These are phyloP conservation scores for Ilyonectria sp. DNA, from an alignment of 2,329 filamentous ascomycete genomes.

Conservation along the genomic window DNA sequence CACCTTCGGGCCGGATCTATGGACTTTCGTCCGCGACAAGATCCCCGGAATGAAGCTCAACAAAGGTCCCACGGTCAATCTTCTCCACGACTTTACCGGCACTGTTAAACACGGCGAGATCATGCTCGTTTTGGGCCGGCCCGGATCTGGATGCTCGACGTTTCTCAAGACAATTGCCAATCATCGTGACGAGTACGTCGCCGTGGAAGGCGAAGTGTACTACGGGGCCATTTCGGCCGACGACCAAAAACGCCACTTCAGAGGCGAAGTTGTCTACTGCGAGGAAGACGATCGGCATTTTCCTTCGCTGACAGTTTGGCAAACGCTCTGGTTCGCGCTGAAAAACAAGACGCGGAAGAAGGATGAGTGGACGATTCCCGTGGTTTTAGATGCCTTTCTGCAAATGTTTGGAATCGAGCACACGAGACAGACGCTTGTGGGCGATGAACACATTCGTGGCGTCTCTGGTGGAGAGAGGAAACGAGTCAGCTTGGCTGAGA, in stretches of 20 bases:
- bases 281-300: constrained; percentile 30
- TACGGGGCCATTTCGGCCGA: constrained; percentile 27
- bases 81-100: constrained; percentile 29
- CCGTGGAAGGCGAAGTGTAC: constrained; percentile 27
- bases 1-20: constrained; percentile 83
- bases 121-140: constrained; percentile 74
- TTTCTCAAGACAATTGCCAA: constrained; percentile 33
- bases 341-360: constrained; percentile 31
- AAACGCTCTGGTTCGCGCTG: constrained; percentile 31
- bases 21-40: constrained; percentile 65
- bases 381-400: constrained; percentile 24
- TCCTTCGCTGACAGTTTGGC: constrained; percentile 28
- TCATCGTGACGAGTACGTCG: constrained; percentile 21
- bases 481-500: constrained; percentile 80
- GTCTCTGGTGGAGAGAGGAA: constrained; percentile 75
- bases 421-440: constrained; percentile 58
- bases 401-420: constrained; percentile 32
- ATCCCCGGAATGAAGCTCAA: constrained; percentile 12
- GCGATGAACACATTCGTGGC: constrained; percentile 72
- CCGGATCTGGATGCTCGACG: constrained; percentile 76
- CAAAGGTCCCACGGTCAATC: constrained; percentile 15
- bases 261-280: constrained; percentile 29
- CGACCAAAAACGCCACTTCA: constrained; percentile 23
- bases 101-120: constrained; percentile 76
- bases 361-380: constrained; percentile 25